Evolutionary conservation across 1,284 basidiomycete genomes (phyloP).

Genomic region (Puccinia horiana): DNA sequence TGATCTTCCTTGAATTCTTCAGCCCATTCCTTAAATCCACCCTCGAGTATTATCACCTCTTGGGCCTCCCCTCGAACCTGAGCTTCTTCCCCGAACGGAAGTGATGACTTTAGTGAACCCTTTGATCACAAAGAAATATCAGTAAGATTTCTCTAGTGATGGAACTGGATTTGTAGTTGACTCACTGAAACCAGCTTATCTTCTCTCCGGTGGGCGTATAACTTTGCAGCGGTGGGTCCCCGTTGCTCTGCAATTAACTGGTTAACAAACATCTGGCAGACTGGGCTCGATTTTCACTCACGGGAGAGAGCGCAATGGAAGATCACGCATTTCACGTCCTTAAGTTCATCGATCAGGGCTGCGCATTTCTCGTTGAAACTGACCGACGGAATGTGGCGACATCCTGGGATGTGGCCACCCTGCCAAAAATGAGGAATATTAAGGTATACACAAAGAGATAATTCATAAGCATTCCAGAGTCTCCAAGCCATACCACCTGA

Average conservation of each 20-base stretch:
- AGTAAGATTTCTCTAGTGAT: background rate
- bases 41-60: slow-evolving; percentile 15
- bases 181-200: background rate
- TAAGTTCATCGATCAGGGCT: slow-evolving; percentile 17
- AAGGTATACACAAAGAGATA: background rate
- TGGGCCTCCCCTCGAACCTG: slow-evolving; percentile 17
- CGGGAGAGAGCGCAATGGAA: slow-evolving; percentile 41
- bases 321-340: slow-evolving; percentile 28
- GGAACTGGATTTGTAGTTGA: background rate
- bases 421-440: background rate
- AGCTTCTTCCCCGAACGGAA: slow-evolving; percentile 36
- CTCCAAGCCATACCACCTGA: background rate
- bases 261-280: background rate
- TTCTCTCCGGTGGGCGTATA: slow-evolving; percentile 28
- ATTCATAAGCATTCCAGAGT: background rate
- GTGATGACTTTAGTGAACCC: slow-evolving; percentile 22
- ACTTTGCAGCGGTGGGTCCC: slow-evolving; percentile 18
- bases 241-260: slow-evolving; percentile 23
- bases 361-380: background rate
- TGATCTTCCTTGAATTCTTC: slow-evolving; percentile 12
- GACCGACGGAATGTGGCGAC: slow-evolving; percentile 22
- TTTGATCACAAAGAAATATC: background rate
- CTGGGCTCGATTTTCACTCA: background rate
- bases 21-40: slow-evolving; percentile 31
- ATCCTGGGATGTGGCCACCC: slow-evolving; percentile 44